Percentiles rank a stretch among this genome's conserved stretches.
These are phyloP conservation scores for Mallotus repandus DNA, from an alignment of 441 rosid genomes.

Conservation along the genomic window DNA sequence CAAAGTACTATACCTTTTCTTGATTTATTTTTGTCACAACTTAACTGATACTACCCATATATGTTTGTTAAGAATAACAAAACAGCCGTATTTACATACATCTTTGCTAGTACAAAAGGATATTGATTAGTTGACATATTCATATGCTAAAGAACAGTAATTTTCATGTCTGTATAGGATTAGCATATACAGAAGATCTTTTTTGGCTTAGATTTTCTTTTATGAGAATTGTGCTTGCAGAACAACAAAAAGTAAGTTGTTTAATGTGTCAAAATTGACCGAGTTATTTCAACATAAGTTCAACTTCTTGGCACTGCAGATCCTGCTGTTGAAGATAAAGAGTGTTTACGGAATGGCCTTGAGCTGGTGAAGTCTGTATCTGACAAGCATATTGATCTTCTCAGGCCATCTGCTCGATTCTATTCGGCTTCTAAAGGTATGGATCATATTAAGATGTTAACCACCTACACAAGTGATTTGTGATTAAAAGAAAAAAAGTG, in stretches of 20 bases:
- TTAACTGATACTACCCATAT: too few relatives aligned
- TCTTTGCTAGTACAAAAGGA: not conserved
- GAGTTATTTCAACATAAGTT: not conserved
- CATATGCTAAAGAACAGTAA: not conserved
- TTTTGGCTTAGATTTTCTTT: not conserved
- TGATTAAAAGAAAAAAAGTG: not conserved
- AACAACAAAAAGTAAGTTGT: not conserved
- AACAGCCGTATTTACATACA: too few relatives aligned
- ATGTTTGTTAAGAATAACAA: too few relatives aligned
- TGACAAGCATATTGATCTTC: slow-evolving; percentile 66
- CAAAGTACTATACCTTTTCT: slow-evolving; percentile 30
- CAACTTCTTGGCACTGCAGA: slow-evolving; percentile 35
- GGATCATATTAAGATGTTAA: not conserved
- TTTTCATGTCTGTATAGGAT: slow-evolving; percentile 2
- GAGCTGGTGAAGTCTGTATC: slow-evolving; percentile 55
- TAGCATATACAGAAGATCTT: not conserved
- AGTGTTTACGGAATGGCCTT: slow-evolving; percentile 37
- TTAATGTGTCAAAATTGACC: not conserved
- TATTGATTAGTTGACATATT: not conserved
- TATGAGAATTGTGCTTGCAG: not conserved
- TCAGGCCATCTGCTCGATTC: slow-evolving; percentile 70
- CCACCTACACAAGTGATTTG: not conserved
- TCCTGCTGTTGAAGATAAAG: slow-evolving; percentile 34
- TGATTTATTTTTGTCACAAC: not conserved
- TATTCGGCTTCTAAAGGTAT: slow-evolving; percentile 61